These are phyloP conservation scores for Arthrinium phaeospermum DNA, from an alignment of 2,329 filamentous ascomycete species.

Conservation along the genomic window DNA sequence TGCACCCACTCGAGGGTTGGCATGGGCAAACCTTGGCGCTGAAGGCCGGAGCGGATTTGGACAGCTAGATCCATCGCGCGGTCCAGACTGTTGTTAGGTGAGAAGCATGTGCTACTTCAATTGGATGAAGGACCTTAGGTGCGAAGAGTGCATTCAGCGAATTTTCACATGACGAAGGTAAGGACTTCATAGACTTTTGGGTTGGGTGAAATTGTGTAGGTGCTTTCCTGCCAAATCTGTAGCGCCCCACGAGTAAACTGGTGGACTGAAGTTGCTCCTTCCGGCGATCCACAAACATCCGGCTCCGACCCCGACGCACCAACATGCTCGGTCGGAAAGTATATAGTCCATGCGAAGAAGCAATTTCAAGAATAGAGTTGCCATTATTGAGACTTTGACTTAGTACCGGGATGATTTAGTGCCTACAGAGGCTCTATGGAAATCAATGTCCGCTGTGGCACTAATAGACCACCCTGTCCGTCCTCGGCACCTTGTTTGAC, in stretches of 20 bases:
- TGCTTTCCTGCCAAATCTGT: conserved; percentile 3
- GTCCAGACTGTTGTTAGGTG: neutral
- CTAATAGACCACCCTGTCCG: neutral
- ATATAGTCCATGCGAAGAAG: neutral
- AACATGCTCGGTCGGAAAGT: neutral
- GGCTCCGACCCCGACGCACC: neutral
- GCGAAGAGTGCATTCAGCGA: neutral
- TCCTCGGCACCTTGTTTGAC: conserved; percentile 6
- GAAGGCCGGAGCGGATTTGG: conserved; percentile 59
- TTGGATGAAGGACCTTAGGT: neutral
- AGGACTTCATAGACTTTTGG: neutral
- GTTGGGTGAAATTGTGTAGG: neutral
- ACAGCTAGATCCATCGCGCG: conserved; percentile 41
- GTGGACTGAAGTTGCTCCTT: conserved; percentile 1
- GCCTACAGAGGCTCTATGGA: neutral
- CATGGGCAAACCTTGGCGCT: conserved; percentile 59
- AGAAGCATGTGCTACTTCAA: neutral
- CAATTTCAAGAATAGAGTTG: neutral
- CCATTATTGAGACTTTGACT: neutral
- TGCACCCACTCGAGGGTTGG: conserved; percentile 66
- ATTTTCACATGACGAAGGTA: conserved; percentile 5
- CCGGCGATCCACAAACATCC: conserved; percentile 6
- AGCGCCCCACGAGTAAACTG: conserved; percentile 4
- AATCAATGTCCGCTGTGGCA: neutral
- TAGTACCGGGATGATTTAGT: neutral